Evolutionary conservation across 768 basidiomycete species (phyloP).

Genomic region (Fistulinella prunicolor): DNA sequence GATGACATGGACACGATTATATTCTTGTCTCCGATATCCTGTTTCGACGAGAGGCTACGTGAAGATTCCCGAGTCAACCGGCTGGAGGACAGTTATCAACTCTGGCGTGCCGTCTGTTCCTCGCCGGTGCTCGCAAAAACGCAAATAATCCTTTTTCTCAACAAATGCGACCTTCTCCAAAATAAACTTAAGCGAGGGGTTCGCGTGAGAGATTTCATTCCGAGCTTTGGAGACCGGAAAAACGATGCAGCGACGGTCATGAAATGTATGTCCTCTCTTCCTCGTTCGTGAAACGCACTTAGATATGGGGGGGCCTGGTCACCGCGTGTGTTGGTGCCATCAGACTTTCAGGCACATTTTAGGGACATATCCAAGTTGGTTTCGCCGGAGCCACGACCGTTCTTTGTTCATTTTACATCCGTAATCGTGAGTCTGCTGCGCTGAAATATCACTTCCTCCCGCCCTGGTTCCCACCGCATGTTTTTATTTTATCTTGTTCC

Average conservation of each 20-base stretch:
- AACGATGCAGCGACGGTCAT: conserved; percentile 70
- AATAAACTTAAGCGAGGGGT: conserved; percentile 69
- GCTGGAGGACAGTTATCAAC: conserved; percentile 69
- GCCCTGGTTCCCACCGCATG: conserved; percentile 1
- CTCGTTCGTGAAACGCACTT: neutral
- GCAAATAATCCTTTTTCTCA: conserved; percentile 54
- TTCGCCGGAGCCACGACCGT: conserved; percentile 63
- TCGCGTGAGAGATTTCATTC: conserved; percentile 62
- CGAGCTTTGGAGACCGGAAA: conserved; percentile 69
- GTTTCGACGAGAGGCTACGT: conserved; percentile 76
- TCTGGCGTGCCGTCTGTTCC: conserved; percentile 73
- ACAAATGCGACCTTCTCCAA: conserved; percentile 71
- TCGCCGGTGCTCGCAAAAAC: conserved; percentile 62
- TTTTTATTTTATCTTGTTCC: neutral
- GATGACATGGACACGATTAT: conserved; percentile 84
- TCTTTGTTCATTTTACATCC: conserved; percentile 73
- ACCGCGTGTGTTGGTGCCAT: conserved; percentile 1
- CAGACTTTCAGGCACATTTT: conserved; percentile 81
- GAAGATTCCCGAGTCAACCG: conserved; percentile 71
- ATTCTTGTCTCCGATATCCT: conserved; percentile 70
- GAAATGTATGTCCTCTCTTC: conserved; percentile 52
- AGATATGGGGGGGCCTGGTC: conserved; percentile 8
- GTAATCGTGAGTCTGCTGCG: conserved; percentile 65
- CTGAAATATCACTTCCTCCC: neutral
- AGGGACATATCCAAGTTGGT: conserved; percentile 63